A percentile compares a stretch with the other conserved stretches of the same genome.
These are phyloP conservation scores for Phytophthora sojae DNA, from an alignment of 352 stramenopile genomes.

Conservation along the genomic window DNA sequence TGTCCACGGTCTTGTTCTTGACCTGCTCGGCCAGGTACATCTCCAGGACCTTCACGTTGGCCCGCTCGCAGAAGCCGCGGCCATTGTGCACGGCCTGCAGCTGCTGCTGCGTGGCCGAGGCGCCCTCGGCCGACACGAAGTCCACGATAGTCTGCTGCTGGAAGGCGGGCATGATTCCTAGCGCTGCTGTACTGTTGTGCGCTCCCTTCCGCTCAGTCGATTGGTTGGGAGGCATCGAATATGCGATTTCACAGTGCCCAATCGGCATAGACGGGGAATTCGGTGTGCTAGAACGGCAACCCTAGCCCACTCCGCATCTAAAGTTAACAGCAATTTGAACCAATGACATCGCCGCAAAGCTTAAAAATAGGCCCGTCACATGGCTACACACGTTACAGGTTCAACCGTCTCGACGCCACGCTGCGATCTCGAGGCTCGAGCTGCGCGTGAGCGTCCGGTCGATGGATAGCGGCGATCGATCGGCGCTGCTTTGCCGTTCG, in stretches of 20 bases:
- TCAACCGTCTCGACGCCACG: conserved; percentile 5
- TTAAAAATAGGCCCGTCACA: conserved; percentile 38
- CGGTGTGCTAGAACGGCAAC: not conserved
- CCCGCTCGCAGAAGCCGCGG: conserved; percentile 58
- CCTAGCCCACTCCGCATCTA: conserved; percentile 6
- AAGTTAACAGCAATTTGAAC: conserved; percentile 8
- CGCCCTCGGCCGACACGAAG: conserved; percentile 54
- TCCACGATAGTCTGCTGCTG: conserved; percentile 70
- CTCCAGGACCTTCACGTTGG: conserved; percentile 61
- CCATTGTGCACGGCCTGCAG: conserved; percentile 57
- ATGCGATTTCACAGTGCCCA: conserved; percentile 15
- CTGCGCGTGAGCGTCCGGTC: conserved; percentile 11
- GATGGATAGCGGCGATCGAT: conserved; percentile 27
- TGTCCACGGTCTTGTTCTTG: conserved; percentile 60
- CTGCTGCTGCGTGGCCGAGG: conserved; percentile 67
- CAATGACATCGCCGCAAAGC: not conserved
- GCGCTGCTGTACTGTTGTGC: conserved; percentile 23
- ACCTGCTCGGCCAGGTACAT: conserved; percentile 84
- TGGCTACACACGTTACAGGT: conserved; percentile 25
- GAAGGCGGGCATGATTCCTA: conserved; percentile 64
- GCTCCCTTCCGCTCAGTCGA: conserved; percentile 18
- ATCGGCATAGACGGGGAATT: conserved; percentile 16
- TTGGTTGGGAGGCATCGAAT: conserved; percentile 35
- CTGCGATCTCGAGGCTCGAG: not conserved
- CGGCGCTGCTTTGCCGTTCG: conserved; percentile 4